Base-by-base conservation (phyloP, 441 rosid species). In the Viola pubescens region DNA sequence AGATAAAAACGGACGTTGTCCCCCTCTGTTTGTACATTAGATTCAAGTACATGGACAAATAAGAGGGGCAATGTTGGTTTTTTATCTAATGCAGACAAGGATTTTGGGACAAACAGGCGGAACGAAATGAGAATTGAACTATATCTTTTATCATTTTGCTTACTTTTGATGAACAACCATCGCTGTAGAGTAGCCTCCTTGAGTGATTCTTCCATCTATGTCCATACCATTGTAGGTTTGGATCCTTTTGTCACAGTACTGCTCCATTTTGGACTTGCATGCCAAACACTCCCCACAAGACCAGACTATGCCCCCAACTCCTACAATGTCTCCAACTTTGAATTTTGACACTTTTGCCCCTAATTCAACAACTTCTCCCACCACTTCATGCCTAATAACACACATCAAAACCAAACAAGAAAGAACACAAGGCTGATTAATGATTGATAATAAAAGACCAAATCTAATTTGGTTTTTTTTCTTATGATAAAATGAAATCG, bases 121-220 rank as follows among this genome's bases (percentile, higher is more conserved):
- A 26, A 26, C 2, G 34, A 38, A 7, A 38, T 13, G 8, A 19
- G n/a, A n/a, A 34, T 9, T 19, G 5, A 5, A 4, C 48, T 12
- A 4, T 37, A 19, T 7, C 39, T 8, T 52, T 53, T 51, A 4
- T 5, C 9, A 12, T 55, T 56, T 39, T 39, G 9, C 76, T 46
- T 70, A 73, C 85, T 70, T 80, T 40, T 80, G 79, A 68, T 71
- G 34, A 13, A 75, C 83, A 50, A 78, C 71, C 81, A 78, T 64
- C 52, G 77, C 75, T 12, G 75, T 60, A 52, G 83, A 72, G 40
- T 57, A 76, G 58, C 81, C 76, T 48, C 82, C 83, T 38, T 75
- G 78, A 19, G 81, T 69, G 42, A 51, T 71, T 39, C 59, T 67
- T 47, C 85, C 88, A 68, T 82, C 82, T 39, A 54, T 73, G 66